Evolutionary conservation across 2,329 filamentous ascomycete genomes (phyloP).

Genomic region (Alternaria brassicae): DNA sequence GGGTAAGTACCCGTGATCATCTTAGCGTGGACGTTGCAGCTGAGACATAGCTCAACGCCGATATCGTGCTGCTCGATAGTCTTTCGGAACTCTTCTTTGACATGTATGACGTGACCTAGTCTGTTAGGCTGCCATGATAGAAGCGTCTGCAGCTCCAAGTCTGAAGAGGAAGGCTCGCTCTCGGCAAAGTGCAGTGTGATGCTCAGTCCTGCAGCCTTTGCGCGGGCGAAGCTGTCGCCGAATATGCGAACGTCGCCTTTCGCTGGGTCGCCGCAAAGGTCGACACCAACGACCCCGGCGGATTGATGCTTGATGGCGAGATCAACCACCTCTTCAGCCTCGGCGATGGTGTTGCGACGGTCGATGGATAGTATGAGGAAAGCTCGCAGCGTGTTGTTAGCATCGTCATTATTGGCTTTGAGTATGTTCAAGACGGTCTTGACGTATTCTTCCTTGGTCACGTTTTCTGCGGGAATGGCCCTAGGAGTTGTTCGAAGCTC

Average conservation of each 20-base stretch:
- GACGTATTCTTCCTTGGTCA: conserved; percentile 71
- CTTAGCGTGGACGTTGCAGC: conserved; percentile 79
- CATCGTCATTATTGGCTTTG: conserved; percentile 55
- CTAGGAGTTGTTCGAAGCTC: conserved; percentile 84
- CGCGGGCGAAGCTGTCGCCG: conserved; percentile 64
- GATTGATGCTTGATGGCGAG: conserved; percentile 65
- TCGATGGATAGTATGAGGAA: conserved; percentile 78
- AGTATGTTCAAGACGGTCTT: conserved; percentile 71
- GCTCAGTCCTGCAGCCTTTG: conserved; percentile 63
- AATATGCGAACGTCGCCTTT: conserved; percentile 68
- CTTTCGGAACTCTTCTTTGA: conserved; percentile 65
- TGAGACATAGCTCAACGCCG: conserved; percentile 78
- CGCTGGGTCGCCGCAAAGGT: conserved; percentile 79
- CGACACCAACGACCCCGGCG: conserved; percentile 72
- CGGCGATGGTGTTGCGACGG: conserved; percentile 64
- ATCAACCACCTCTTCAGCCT: conserved; percentile 69
- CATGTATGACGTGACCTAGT: conserved; percentile 80
- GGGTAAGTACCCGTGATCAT: conserved; percentile 71
- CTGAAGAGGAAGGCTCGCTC: conserved; percentile 62
- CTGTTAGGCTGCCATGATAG: conserved; percentile 71
- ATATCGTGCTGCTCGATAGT: conserved; percentile 63
- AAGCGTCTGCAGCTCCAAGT: conserved; percentile 68
- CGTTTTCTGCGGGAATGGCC: conserved; percentile 59
- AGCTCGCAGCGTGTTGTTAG: conserved; percentile 59
- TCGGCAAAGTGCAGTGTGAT: conserved; percentile 84